Evolutionary conservation across 139 green algal species (phyloP), one percentile per base, ranked within the genome.

Genomic region (Chlorella sp.): DNA sequence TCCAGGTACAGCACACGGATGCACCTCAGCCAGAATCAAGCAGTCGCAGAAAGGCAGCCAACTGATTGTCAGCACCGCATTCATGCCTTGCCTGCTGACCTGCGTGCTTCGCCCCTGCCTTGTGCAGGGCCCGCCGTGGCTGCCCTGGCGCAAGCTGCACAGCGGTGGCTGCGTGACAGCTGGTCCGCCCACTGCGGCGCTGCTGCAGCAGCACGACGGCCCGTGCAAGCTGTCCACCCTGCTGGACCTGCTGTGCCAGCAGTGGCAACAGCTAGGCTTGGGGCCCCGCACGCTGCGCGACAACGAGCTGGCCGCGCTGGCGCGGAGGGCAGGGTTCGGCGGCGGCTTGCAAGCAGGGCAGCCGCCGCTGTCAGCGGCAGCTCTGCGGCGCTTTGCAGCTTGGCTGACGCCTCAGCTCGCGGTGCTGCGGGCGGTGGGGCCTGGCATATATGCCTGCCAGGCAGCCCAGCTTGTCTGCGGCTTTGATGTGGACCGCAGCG

Each of bases 401-500:
- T 81, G 74, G 74, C 32, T 81, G 39, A 5, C 74, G 7, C 23
- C 32, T 7, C 51, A 63, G 21, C 74, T 81, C 18, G 55, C 68
- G 34, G 32, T 81, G 74, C 30, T 81, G 32, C 20, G 6, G 11
- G 74, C 74, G 25, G 74, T 81, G 20, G n/a, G 21, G 16, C 55
- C 74, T 0, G 74, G 55, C 65, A 30, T 72, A 11, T 72, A 72
- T 32, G 30, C 32, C 74, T 78, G 26, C 25, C 2, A 1, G 51
- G 70, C 21, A n/a, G 32, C 74, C 21, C 74, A 68, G 32, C 74
- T 81, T 1, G 55, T 81, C 55, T 57, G 55, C 5, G 74, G 74
- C 7, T 55, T 81, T 23, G 55, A 81, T 36, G 74, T 81, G 20
- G 74, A 57, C n/a, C 74, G 74, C 30, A 17, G 32, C 7, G 74